Conservation (phyloP, 2,329 filamentous ascomycete species). For the Pseudogymnoascus sp. region DNA sequence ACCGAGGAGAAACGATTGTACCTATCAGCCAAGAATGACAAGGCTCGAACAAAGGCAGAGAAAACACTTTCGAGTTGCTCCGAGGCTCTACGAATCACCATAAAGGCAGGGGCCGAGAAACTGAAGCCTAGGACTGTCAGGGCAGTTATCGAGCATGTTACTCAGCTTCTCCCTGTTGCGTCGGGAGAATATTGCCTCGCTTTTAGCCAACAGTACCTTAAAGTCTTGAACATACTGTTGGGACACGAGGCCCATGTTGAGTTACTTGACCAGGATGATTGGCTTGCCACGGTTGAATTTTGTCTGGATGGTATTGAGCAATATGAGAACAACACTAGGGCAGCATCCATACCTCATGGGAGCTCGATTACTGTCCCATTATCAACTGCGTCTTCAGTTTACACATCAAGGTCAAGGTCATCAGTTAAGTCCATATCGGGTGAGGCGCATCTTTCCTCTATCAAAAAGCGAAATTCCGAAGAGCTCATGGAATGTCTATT, state of each 20-base stretch:
- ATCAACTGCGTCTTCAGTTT: conserved; percentile 12
- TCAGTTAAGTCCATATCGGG: conserved; percentile 23
- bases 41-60: conserved; percentile 40
- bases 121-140: conserved; percentile 71
- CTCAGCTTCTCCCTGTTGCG: conserved; percentile 57
- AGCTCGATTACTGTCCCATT: conserved; percentile 15
- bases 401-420: conserved; percentile 18
- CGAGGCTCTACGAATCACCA: conserved; percentile 60
- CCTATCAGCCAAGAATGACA: conserved; percentile 45
- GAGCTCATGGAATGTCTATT: conserved; percentile 59
- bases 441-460: conserved; percentile 16
- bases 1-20: conserved; percentile 59
- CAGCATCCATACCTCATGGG: conserved; percentile 12
- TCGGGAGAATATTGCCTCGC: conserved; percentile 59
- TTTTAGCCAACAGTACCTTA: conserved; percentile 69
- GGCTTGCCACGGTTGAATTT: conserved; percentile 35
- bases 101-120: conserved; percentile 59
- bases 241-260: conserved; percentile 71
- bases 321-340: conserved; percentile 30
- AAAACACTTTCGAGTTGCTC: conserved; percentile 60
- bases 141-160: conserved; percentile 72
- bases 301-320: conserved; percentile 54
- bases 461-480: conserved; percentile 33
- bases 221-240: conserved; percentile 62
- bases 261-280: conserved; percentile 53